Evolutionary conservation across 2,329 filamentous ascomycete genomes (phyloP), one percentile per base, ranked within the genome.

Genomic region (Fusarium sp.): DNA sequence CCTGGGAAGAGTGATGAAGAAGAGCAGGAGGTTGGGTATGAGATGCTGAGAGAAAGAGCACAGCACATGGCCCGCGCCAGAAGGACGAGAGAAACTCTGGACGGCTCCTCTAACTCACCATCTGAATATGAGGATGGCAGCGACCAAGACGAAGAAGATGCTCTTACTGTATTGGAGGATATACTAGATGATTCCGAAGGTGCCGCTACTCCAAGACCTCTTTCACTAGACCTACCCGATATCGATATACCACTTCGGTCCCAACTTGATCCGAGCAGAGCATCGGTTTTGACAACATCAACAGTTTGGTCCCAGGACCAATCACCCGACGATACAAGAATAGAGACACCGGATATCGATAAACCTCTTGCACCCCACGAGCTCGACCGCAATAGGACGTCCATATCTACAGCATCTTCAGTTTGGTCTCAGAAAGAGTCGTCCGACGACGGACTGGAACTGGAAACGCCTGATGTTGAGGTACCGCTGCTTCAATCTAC

Each of bases 1-100:
- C 89, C 73, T 79, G 84, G 79, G 41, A 80, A 80, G 20, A 82
- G 81, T 25, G 73, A 71, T 11, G 71, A 72, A 28, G 61, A 66
- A 45, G 55, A 66, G 20, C 66, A 58, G 27, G 59, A 64, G 27
- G 48, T 60, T n/a, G 48, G 48, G 11, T 66, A 61, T 49, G 63
- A 66, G 37, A 48, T 66, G 48, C 27, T 66, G 40, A 55, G 43
- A 53, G 63, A 66, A 18, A 28, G 47, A 28, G 41, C 55, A 49
- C 63, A 48, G 25, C 49, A 60, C 43, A 66, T 23, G 47, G 34
- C 48, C 18, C 47, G 37, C 18, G 41, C 34, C n/a, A 27, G 55
- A 25, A 48, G 48, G n/a, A 48, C 37, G 27, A 68, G 28, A 41
- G 49, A 56, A 20, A 28, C 14, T 14, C 11, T 48, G 12, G 50